phyloP scores from a whole-genome alignment of 768 basidiomycete species.

The Lyophyllum atratum region DNA sequence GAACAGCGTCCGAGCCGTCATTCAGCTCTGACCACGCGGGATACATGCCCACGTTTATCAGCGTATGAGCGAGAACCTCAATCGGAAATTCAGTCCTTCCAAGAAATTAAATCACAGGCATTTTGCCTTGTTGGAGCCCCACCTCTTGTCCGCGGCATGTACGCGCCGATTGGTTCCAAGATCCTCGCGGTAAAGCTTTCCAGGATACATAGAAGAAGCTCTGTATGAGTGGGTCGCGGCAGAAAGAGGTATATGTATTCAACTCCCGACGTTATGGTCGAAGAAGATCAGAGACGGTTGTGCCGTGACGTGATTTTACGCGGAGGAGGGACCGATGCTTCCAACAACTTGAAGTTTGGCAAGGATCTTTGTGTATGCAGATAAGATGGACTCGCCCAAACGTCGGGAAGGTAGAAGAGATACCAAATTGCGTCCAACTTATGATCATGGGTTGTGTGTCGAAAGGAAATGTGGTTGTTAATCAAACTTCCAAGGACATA shows the following conservation, averaged over 20 bases:
- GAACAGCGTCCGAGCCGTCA: not conserved
- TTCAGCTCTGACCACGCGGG: not conserved
- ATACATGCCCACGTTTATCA: not conserved
- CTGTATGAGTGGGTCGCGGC: not conserved
- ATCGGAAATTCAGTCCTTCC: not conserved
- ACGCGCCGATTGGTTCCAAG: not conserved
- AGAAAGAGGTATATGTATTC: not conserved
- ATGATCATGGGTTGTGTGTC: not conserved
- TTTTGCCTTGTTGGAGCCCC: not conserved
- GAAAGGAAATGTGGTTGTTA: not conserved
- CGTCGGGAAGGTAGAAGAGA: not conserved
- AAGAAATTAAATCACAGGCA: not conserved
- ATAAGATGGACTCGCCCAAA: not conserved
- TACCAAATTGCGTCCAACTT: not conserved
- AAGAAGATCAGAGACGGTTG: not conserved
- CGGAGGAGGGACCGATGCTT: not conserved
- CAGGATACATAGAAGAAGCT: not conserved
- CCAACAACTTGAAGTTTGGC: not conserved
- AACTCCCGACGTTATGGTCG: not conserved
- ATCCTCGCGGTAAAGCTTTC: not conserved
- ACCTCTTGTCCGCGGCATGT: slow-evolving; percentile 1
- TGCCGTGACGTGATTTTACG: not conserved
- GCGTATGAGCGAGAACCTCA: not conserved
- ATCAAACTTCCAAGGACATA: not conserved
- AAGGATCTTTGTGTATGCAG: not conserved